Evolutionary conservation across 2,329 filamentous ascomycete species (phyloP), one percentile per base, ranked within the genome.

Genomic region (Trichoderma afroharzianum): DNA sequence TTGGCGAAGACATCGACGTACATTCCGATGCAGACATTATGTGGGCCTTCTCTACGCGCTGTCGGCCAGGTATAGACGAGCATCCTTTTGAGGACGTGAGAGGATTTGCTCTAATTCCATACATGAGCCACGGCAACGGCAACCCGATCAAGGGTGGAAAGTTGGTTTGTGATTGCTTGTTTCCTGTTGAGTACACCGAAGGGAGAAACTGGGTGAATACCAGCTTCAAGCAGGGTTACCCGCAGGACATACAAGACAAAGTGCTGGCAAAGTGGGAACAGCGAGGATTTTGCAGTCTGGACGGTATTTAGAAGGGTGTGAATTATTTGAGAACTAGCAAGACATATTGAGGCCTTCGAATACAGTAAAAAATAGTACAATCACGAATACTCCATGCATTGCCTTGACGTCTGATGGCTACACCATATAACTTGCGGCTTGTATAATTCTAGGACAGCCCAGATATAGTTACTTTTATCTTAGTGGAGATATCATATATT

Each of bases 101-200:
- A 32, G 28, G 28, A 28, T 59, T 59, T 11, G n/a, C n/a, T n/a
- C 30, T 59, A 30, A 33, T 59, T 18, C 57, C 57, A 11, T 59
- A 32, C 30, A 59, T 59, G 57, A 30, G 76, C 0, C 84, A 86
- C 72, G 84, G 84, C 0, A 78, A 74, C 24, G 79, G 47, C 47
- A 43, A 43, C 39, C 39, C 39, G 6, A 43, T 9, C 18, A 43
- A 43, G 18, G 39, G 39, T n/a, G 39, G 39, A 15, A 43, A 43
- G 39, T 18, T 43, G 18, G 39, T 43, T n/a, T 43, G 39, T 43
- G 39, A 43, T 43, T 15, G 15, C 15, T n/a, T 43, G 18, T 43
- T 43, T 43, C 39, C 39, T 43, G 39, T 43, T n/a, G 39, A 43
- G 18, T 43, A 43, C 39, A 43, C 39, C 39, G 18, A 15, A n/a